Percentiles rank a stretch among this genome's conserved stretches.
phyloP scores from a whole-genome alignment of 2,329 filamentous ascomycete genomes.

The Exophiala spinifera region DNA sequence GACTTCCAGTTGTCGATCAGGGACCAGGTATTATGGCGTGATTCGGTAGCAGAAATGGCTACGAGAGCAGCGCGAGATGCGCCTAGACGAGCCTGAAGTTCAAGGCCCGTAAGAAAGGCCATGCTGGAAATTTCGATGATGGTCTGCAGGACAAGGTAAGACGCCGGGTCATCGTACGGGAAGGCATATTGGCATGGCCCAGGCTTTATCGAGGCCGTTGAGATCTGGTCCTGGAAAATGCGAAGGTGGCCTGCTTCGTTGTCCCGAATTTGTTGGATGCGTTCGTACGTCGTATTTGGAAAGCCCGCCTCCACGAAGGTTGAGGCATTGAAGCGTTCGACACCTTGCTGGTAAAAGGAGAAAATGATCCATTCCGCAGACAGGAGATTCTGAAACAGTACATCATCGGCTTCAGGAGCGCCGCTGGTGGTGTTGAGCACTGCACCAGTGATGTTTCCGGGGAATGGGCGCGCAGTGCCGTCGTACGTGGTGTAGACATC shows the following conservation, averaged over 20 bases:
- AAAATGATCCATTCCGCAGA: conserved; percentile 47
- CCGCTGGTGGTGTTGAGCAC: conserved; percentile 33
- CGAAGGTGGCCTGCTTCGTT: conserved; percentile 47
- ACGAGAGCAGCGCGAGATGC: conserved; percentile 39
- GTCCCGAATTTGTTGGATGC: conserved; percentile 43
- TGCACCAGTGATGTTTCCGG: conserved; percentile 37
- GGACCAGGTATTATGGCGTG: conserved; percentile 43
- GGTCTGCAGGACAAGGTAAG: conserved; percentile 35
- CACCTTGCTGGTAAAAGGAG: conserved; percentile 44
- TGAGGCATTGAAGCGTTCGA: conserved; percentile 40
- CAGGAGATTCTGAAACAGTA: conserved; percentile 46
- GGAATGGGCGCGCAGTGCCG: conserved; percentile 35
- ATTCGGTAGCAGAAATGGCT: conserved; percentile 39
- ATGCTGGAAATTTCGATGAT: conserved; percentile 33
- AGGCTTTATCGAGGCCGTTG: conserved; percentile 42
- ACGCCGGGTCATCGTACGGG: conserved; percentile 23
- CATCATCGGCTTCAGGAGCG: conserved; percentile 40
- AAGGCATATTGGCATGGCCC: conserved; percentile 37
- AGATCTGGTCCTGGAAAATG: conserved; percentile 46
- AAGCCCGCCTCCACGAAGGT: conserved; percentile 37
- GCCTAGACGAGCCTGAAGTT: conserved; percentile 31
- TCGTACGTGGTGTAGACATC: conserved; percentile 36
- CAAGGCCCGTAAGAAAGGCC: conserved; percentile 36
- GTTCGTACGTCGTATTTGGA: conserved; percentile 42
- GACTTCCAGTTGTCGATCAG: conserved; percentile 42